Conservation (phyloP, 495 filamentous ascomycete species). For the Penicillium subrubescens region DNA sequence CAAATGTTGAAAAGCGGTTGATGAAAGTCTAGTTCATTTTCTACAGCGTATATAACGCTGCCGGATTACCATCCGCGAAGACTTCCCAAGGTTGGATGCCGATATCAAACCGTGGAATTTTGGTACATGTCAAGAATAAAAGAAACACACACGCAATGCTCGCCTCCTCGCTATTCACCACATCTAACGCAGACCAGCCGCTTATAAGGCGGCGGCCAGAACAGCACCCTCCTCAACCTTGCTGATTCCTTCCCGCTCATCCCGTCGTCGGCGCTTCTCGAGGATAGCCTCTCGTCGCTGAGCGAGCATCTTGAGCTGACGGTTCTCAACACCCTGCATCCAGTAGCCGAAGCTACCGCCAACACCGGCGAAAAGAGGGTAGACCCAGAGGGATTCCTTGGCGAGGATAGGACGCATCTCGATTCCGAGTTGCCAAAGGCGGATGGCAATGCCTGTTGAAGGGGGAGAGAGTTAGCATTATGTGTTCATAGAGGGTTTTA, state of each 20-base stretch:
- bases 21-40: conserved; percentile 23
- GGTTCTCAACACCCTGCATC: conserved; percentile 80
- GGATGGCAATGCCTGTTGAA: conserved; percentile 78
- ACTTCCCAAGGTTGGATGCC: conserved; percentile 21
- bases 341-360: conserved; percentile 96
- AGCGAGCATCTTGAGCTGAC: conserved; percentile 72
- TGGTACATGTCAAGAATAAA: conserved; percentile 36
- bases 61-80: conserved; percentile 18
- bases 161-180: conserved; percentile 23
- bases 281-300: conserved; percentile 76
- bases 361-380: conserved; percentile 81
- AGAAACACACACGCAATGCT: conserved; percentile 30
- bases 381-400: conserved; percentile 78
- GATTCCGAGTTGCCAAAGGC: conserved; percentile 94
- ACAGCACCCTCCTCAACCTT: conserved; percentile 40
- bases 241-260: conserved; percentile 55
- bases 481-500: not conserved
- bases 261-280: conserved; percentile 83
- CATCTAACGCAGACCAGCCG: conserved; percentile 10
- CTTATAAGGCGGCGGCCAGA: conserved; percentile 46
- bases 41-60: conserved; percentile 21
- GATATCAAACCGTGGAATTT: conserved; percentile 42
- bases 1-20: not conserved
- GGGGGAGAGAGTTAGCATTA: conserved; percentile 2
- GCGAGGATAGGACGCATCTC: conserved; percentile 96